Base-by-base conservation (phyloP, 768 basidiomycete species). In the Phanerochaete sordida region DNA sequence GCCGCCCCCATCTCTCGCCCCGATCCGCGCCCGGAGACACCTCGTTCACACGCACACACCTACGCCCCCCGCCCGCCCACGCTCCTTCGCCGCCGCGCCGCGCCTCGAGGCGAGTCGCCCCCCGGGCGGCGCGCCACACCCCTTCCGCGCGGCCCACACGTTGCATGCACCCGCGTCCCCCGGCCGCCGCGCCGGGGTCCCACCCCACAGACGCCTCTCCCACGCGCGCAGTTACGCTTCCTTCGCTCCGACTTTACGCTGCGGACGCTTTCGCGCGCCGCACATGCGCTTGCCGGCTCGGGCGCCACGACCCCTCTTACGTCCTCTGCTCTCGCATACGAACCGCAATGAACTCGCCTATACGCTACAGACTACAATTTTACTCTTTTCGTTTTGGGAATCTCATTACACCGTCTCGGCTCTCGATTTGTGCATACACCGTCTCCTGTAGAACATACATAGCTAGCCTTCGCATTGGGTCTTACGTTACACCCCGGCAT, bases 131-230 rank as follows among this genome's bases (percentile, higher is more conserved):
- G 23, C 44, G 46, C 56, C 56, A 46, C 56, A 33, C 44, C 44
- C 31, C 19, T 45, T 46, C 46, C 56, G 43, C 56, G 33, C 44
- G 56, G 21, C 28, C 56, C 28, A 19, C 56, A 48, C 56, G 56
- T 46, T 57, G 6, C 30, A 46, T 27, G 44, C 15, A 19, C 35
- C 27, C 12, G 28, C 30, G 47, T 24, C 8, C 39, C 8, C 28
- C 51, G 51, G 33, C 4, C 19, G 39, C 39, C 19, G 19, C 19
- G n/a, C n/a, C n/a, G n/a, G n/a, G n/a, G n/a, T n/a, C n/a, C n/a
- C n/a, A n/a, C n/a, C n/a, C n/a, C n/a, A n/a, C n/a, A n/a, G n/a
- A n/a, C n/a, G n/a, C n/a, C n/a, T n/a, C n/a, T n/a, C n/a, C n/a
- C n/a, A n/a, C n/a, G n/a, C n/a, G n/a, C n/a, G n/a, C n/a, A n/a